Evolutionary conservation across 2,329 filamentous ascomycete genomes (phyloP).

Genomic region (Neocatenulostroma microsporum): DNA sequence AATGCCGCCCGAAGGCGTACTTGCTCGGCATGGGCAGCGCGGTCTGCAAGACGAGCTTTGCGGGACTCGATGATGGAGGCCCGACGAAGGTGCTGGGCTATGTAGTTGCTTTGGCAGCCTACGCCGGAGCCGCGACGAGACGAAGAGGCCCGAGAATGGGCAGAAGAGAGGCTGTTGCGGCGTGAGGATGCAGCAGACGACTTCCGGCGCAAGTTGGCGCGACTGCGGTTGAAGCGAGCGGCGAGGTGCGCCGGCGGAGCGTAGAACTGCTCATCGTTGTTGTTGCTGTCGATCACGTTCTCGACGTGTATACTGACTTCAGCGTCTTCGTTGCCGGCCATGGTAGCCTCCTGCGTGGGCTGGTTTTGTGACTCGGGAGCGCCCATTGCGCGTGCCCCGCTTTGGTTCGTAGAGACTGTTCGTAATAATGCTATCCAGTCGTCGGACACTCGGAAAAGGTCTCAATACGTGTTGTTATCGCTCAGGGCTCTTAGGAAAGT

Average conservation of each 20-base stretch:
- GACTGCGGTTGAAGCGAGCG: conserved; percentile 61
- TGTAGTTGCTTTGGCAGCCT: conserved; percentile 60
- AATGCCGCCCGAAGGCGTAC: conserved; percentile 68
- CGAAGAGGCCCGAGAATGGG: conserved; percentile 63
- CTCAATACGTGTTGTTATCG: too few relatives aligned
- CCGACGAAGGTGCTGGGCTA: conserved; percentile 70
- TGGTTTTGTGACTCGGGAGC: conserved; percentile 1
- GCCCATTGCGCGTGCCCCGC: conserved; percentile 5
- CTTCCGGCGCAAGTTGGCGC: conserved; percentile 57
- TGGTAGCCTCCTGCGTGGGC: not conserved
- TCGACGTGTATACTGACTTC: too few relatives aligned
- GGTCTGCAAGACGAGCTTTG: conserved; percentile 69
- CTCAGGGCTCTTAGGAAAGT: too few relatives aligned
- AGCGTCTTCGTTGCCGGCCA: conserved; percentile 5
- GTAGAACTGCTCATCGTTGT: conserved; percentile 31
- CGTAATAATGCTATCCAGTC: too few relatives aligned
- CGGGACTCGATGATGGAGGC: conserved; percentile 74
- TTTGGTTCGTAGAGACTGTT: too few relatives aligned
- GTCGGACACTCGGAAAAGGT: too few relatives aligned
- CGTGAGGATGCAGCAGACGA: conserved; percentile 71
- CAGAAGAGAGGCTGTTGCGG: conserved; percentile 71
- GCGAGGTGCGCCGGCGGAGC: conserved; percentile 69
- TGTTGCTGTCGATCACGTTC: too few relatives aligned
- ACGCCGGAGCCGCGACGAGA: conserved; percentile 37
- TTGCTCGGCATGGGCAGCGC: conserved; percentile 75